These are phyloP conservation scores for Daldinia vernicosa DNA, from an alignment of 495 filamentous ascomycete species.

Conservation along the genomic window DNA sequence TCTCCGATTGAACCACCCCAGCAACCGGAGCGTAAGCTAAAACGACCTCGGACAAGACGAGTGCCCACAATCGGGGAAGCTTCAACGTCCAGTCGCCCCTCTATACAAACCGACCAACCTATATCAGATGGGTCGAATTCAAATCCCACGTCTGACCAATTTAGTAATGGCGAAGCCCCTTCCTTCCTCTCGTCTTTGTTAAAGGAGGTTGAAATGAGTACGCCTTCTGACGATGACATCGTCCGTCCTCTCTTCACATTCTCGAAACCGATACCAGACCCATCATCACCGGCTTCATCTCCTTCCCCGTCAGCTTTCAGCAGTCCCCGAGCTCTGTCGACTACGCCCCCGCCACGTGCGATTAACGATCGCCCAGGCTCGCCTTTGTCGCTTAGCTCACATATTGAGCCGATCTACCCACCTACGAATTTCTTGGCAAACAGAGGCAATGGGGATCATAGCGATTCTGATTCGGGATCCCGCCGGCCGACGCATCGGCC, in stretches of 20 bases:
- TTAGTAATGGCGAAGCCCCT: slow-evolving; percentile 54
- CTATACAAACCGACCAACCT: slow-evolving; percentile 51
- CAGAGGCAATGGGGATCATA: slow-evolving; percentile 53
- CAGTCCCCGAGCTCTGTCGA: slow-evolving; percentile 73
- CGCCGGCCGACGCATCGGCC: slow-evolving; percentile 28
- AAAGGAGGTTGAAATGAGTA: slow-evolving; percentile 83
- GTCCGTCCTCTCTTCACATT: slow-evolving; percentile 57
- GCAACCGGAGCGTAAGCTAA: slow-evolving; percentile 77
- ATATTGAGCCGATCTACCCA: slow-evolving; percentile 68
- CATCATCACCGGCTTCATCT: slow-evolving; percentile 78
- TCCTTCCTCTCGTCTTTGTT: slow-evolving; percentile 83
- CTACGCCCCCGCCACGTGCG: slow-evolving; percentile 74
- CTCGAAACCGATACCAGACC: slow-evolving; percentile 57
- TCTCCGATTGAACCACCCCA: slow-evolving; percentile 74
- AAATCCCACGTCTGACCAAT: slow-evolving; percentile 37
- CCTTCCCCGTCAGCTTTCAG: slow-evolving; percentile 72
- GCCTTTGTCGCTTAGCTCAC: slow-evolving; percentile 72
- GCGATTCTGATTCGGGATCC: slow-evolving; percentile 55
- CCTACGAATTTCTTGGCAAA: slow-evolving; percentile 68
- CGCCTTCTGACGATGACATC: slow-evolving; percentile 62
- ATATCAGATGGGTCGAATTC: slow-evolving; percentile 46
- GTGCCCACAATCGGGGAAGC: slow-evolving; percentile 50
- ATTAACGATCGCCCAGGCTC: slow-evolving; percentile 70
- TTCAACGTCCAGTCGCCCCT: slow-evolving; percentile 55
- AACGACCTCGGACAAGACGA: slow-evolving; percentile 77